Conservation (phyloP, 1,284 basidiomycete genomes). For the Rhodotorula sp. region DNA sequence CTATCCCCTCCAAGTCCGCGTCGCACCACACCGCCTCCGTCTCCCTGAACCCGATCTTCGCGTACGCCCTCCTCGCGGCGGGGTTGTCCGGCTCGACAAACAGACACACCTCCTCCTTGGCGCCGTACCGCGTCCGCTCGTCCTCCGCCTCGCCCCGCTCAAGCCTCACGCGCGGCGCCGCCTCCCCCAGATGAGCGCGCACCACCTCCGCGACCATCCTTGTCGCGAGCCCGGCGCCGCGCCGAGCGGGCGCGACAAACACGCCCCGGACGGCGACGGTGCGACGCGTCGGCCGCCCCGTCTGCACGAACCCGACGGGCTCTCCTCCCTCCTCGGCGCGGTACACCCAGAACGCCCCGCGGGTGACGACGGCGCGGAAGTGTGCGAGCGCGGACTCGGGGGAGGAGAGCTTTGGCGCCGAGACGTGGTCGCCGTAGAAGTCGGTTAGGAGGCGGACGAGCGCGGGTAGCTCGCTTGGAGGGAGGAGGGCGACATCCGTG, state of each 20-base stretch:
- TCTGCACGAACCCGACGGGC: slow-evolving; percentile 18
- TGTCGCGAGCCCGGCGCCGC: slow-evolving; percentile 16
- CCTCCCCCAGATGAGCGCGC: slow-evolving; percentile 13
- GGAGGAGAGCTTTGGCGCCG: not conserved
- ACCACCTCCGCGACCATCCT: slow-evolving; percentile 5
- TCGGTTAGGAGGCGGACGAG: not conserved
- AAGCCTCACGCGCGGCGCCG: not conserved
- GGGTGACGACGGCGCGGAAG: not conserved
- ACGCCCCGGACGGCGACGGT: slow-evolving; percentile 28
- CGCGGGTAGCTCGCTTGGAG: not conserved
- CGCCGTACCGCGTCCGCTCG: slow-evolving; percentile 8
- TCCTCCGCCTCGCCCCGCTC: not conserved
- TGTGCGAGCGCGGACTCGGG: not conserved
- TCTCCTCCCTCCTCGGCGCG: not conserved
- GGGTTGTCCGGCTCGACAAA: slow-evolving; percentile 19
- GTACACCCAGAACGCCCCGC: slow-evolving; percentile 15
- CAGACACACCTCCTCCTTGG: slow-evolving; percentile 27
- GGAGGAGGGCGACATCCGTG: not conserved
- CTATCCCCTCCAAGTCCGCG: slow-evolving; percentile 9
- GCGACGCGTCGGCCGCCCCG: slow-evolving; percentile 15
- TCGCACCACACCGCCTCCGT: slow-evolving; percentile 12
- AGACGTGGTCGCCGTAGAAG: slow-evolving; percentile 1
- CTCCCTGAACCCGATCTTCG: slow-evolving; percentile 10
- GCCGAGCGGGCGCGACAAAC: not conserved
- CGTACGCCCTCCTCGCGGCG: slow-evolving; percentile 12